A percentile compares a stretch with the other conserved stretches of the same genome.
Conservation (phyloP, 108 stramenopile species). For the Bacterosira constricta region DNA sequence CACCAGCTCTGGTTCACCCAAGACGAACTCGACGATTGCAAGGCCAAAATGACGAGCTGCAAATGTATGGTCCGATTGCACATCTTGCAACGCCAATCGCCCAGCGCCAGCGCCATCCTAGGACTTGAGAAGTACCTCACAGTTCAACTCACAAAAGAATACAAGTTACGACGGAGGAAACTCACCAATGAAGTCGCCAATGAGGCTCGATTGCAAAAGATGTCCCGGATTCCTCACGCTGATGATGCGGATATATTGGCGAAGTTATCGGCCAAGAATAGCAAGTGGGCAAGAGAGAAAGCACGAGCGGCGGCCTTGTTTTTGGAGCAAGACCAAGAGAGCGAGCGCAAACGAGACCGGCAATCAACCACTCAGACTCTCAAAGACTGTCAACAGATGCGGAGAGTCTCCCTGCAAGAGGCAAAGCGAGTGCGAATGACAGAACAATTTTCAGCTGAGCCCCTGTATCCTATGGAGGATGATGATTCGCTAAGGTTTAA, state of each 20-base stretch:
- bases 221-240: not conserved
- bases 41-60: not conserved
- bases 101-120: not conserved
- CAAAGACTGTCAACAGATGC: not conserved
- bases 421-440: not conserved
- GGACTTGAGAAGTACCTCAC: constrained; percentile 20
- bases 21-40: constrained; percentile 10
- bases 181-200: not conserved
- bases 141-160: constrained; percentile 5
- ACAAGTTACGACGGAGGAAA: not conserved
- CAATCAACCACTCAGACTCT: too few relatives aligned
- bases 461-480: too few relatives aligned
- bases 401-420: not conserved
- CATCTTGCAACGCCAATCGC: not conserved
- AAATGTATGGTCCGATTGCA: not conserved
- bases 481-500: too few relatives aligned
- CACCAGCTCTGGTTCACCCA: constrained; percentile 1
- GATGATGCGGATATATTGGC: constrained; percentile 1
- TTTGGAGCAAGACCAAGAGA: constrained; percentile 2
- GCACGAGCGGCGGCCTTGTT: constrained; percentile 8
- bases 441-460: too few relatives aligned
- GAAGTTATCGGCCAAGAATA: constrained; percentile 6
- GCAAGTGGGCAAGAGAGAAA: constrained; percentile 5
- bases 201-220: constrained; percentile 2
- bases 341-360: not conserved